These are phyloP conservation scores for Onygenales sp. DNA, from an alignment of 2,329 filamentous ascomycete genomes.

Conservation along the genomic window DNA sequence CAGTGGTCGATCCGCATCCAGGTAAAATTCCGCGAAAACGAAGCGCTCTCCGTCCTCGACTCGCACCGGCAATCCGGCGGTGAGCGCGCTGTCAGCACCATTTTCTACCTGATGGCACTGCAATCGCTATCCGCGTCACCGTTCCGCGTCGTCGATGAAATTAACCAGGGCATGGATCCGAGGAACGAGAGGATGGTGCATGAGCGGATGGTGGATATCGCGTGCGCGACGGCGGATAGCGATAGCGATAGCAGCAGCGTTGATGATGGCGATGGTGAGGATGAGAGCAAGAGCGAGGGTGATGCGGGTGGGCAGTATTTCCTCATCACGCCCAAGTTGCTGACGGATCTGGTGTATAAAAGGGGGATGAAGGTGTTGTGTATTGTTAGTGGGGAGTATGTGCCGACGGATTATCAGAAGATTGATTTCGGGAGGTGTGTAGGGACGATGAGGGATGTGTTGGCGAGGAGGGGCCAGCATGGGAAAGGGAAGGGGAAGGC, in stretches of 20 bases:
- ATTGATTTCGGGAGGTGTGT: slow-evolving; percentile 30
- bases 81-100: slow-evolving; percentile 90
- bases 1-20: slow-evolving; percentile 89
- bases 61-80: slow-evolving; percentile 92
- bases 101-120: slow-evolving; percentile 98
- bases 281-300: slow-evolving; percentile 14
- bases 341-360: slow-evolving; percentile 78
- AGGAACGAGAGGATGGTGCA: slow-evolving; percentile 98
- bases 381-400: slow-evolving; percentile 75
- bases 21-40: slow-evolving; percentile 86
- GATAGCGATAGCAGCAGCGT: slow-evolving; percentile 30
- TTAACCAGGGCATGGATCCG: slow-evolving; percentile 99
- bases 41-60: slow-evolving; percentile 74
- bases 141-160: slow-evolving; percentile 97
- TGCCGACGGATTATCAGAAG: slow-evolving; percentile 30
- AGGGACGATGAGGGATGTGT: slow-evolving; percentile 23
- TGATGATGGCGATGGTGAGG: slow-evolving; percentile 8
- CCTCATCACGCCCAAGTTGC: slow-evolving; percentile 91
- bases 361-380: slow-evolving; percentile 86
- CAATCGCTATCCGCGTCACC: slow-evolving; percentile 88
- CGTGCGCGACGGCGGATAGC: slow-evolving; percentile 56
- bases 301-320: slow-evolving; percentile 65
- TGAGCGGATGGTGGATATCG: slow-evolving; percentile 95
- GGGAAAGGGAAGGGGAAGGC: slow-evolving; percentile 3
- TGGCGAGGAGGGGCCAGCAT: slow-evolving; percentile 5